Percentiles rank a stretch among this genome's conserved stretches.
phyloP scores from a whole-genome alignment of 768 basidiomycete species.

The Thelephora ganbajun region DNA sequence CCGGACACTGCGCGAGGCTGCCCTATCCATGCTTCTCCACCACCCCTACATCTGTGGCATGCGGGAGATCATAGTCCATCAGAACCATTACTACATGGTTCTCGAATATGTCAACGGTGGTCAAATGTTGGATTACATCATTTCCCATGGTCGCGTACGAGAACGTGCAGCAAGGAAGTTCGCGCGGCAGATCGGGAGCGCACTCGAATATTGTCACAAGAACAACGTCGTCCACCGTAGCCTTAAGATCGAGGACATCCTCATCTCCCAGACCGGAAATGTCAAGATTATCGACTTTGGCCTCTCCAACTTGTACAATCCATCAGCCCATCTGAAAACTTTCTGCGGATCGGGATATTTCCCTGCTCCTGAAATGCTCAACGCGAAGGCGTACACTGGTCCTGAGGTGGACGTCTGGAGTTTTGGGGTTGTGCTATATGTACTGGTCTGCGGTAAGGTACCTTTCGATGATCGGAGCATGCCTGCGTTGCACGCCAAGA shows the following conservation, averaged over 20 bases:
- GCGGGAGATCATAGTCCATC: conserved; percentile 96
- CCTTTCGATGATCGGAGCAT: conserved; percentile 99
- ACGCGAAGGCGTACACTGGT: conserved; percentile 92
- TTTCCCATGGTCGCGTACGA: conserved; percentile 88
- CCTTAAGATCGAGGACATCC: conserved; percentile 99
- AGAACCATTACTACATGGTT: conserved; percentile 99
- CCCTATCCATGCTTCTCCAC: conserved; percentile 87
- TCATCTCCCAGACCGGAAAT: conserved; percentile 95
- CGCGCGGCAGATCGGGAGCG: conserved; percentile 92
- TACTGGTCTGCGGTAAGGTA: conserved; percentile 95
- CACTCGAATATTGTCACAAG: conserved; percentile 91
- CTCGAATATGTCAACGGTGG: conserved; percentile 98
- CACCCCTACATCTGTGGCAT: conserved; percentile 99
- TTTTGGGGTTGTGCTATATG: conserved; percentile 96
- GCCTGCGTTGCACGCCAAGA: conserved; percentile 98
- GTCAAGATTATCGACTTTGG: conserved; percentile 99
- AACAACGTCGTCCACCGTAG: conserved; percentile 98
- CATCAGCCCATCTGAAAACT: conserved; percentile 67
- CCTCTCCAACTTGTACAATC: conserved; percentile 89
- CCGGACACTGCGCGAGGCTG: conserved; percentile 90
- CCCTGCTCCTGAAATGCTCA: conserved; percentile 93
- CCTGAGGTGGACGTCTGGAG: conserved; percentile 99
- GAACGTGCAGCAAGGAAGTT: conserved; percentile 97
- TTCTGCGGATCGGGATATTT: conserved; percentile 98
- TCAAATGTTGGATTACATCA: conserved; percentile 99